A percentile compares a stretch with the other conserved stretches of the same genome.
These are phyloP conservation scores for Ceratorhiza oryzae-sativae DNA, from an alignment of 1,284 basidiomycete species.

Conservation along the genomic window DNA sequence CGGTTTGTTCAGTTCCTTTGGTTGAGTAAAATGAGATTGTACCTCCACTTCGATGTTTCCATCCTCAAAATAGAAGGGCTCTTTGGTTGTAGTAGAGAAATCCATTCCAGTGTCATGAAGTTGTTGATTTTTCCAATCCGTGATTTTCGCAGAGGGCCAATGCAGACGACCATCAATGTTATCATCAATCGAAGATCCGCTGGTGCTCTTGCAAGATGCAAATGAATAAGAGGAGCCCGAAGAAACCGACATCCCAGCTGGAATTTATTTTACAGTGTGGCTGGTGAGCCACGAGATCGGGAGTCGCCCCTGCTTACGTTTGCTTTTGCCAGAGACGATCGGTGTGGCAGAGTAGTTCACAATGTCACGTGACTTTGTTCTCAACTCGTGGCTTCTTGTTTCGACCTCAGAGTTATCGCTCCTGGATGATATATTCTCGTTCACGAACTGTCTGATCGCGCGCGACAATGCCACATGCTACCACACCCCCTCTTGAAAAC, in stretches of 20 bases:
- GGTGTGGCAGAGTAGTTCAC: neutral
- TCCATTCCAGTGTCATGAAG: neutral
- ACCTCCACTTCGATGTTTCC: neutral
- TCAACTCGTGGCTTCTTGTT: conserved; percentile 24
- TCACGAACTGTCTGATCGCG: neutral
- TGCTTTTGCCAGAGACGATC: neutral
- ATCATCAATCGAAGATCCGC: neutral
- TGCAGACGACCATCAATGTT: neutral
- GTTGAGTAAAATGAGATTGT: too few species aligned
- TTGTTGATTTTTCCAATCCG: neutral
- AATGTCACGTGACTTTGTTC: conserved; percentile 9
- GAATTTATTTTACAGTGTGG: neutral
- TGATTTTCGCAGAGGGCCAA: neutral
- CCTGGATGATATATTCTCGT: neutral
- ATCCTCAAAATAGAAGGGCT: neutral
- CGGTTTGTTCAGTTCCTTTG: neutral
- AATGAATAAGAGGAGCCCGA: neutral
- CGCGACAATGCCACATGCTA: neutral
- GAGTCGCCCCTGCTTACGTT: too few species aligned
- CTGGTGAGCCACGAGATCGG: neutral
- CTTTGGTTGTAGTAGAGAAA: neutral
- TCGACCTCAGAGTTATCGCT: neutral
- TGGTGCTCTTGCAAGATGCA: neutral
- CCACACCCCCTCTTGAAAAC: neutral
- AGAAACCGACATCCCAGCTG: neutral